Percentiles rank a stretch among this genome's conserved stretches.
Conservation (phyloP, 208 protist species). For the Naegleria fowleri region DNA sequence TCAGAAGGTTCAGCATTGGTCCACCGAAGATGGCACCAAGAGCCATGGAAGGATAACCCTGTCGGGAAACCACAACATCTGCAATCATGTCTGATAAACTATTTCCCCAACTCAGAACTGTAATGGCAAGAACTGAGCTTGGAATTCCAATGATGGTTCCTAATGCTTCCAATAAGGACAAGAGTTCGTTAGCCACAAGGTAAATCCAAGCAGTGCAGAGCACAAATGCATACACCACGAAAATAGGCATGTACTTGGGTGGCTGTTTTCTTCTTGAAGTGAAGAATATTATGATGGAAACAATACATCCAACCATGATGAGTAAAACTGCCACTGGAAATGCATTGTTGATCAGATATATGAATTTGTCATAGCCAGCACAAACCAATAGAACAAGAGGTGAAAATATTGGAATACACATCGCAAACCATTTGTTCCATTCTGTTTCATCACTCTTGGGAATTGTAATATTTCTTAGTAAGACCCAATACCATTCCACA, state of each 20-base stretch:
- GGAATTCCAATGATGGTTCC: slow-evolving; percentile 17
- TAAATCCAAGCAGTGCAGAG: slow-evolving; percentile 34
- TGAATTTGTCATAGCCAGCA: background rate
- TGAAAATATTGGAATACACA: background rate
- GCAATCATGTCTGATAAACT: slow-evolving; percentile 38
- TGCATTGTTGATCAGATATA: background rate
- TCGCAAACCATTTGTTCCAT: slow-evolving; percentile 9
- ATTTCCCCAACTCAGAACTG: slow-evolving; percentile 40
- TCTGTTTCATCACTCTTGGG: background rate
- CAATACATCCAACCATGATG: background rate
- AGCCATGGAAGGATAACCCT: slow-evolving; percentile 27
- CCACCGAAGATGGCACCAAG: background rate
- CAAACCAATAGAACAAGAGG: background rate
- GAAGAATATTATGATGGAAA: background rate
- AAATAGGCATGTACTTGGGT: background rate
- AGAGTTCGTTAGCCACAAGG: slow-evolving; percentile 24
- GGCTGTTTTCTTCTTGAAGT: background rate
- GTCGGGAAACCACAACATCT: background rate
- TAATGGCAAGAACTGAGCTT: slow-evolving; percentile 29
- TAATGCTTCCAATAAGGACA: slow-evolving; percentile 12
- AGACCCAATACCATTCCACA: background rate
- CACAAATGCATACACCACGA: background rate
- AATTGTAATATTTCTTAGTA: slow-evolving; percentile 7
- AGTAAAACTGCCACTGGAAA: slow-evolving; percentile 8
- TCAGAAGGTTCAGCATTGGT: slow-evolving; percentile 19